These are phyloP conservation scores for Lactarius deliciosus DNA, from an alignment of 768 basidiomycete genomes.

Conservation along the genomic window DNA sequence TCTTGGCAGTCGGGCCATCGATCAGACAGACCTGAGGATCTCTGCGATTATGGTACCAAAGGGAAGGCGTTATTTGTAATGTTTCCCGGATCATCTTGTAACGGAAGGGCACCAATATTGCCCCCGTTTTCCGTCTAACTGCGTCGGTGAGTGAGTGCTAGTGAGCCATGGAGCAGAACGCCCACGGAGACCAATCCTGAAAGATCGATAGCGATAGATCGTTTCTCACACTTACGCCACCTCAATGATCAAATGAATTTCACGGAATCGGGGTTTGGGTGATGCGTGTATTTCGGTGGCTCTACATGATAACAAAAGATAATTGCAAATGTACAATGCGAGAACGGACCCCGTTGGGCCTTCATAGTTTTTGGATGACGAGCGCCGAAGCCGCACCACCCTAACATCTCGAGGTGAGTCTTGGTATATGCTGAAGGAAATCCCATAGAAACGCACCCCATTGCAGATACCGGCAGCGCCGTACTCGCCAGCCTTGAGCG, in stretches of 20 bases:
- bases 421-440: slow-evolving; percentile 3
- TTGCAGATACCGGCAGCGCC: slow-evolving; percentile 97
- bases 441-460: slow-evolving; percentile 59
- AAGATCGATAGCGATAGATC: not conserved
- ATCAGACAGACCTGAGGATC: not conserved
- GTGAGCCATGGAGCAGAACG: not conserved
- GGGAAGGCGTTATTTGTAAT: not conserved
- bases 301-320: slow-evolving; percentile 21
- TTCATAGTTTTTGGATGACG: slow-evolving; percentile 77
- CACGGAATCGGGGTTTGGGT: not conserved
- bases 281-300: slow-evolving; percentile 1
- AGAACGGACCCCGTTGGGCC: not conserved
- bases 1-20: not conserved
- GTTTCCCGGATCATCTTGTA: too few relatives aligned
- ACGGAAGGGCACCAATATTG: not conserved
- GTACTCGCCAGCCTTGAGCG: slow-evolving; percentile 89
- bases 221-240: not conserved
- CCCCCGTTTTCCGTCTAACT: not conserved
- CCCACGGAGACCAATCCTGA: not conserved
- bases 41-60: not conserved
- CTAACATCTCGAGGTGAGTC: slow-evolving; percentile 41
- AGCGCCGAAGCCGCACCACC: slow-evolving; percentile 92
- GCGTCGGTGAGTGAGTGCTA: not conserved
- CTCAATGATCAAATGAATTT: not conserved
- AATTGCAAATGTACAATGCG: slow-evolving; percentile 10